Evolutionary conservation across 345 rosid genomes (phyloP), one percentile per base, ranked within the genome.

Genomic region (Reutealis trisperma): DNA sequence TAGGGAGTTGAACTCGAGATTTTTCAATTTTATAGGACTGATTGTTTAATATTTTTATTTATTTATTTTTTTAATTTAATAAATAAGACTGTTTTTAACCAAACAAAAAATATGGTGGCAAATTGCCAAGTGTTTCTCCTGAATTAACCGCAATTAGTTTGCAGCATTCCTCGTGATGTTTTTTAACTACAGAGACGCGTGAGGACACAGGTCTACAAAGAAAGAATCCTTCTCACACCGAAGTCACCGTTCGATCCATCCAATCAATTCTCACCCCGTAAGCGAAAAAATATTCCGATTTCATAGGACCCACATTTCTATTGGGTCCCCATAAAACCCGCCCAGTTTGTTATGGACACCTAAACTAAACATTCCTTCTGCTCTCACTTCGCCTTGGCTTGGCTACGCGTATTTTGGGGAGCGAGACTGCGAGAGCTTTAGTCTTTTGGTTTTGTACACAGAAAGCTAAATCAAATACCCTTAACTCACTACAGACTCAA

Each of bases 251-350:
- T 4, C 5, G 8, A 7, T 15, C 18, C 3, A 27, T 16, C 47
- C 70, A 71, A 25, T 19, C 34, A 30, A 8, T 10, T 14, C 4
- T 32, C 12, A 55, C 66, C 84, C 71, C 82, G 67, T 72, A 58
- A 14, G 41, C 24, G 3, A 44, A 47, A 47, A 9, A 45, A 21
- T 3, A 0, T 34, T 3, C 61, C 63, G 49, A 12, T 49, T 14
- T 5, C 19, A 21, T 49, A 13, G 69, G 83, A 30, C 70, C 74
- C 55, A 52, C 34, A 41, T 12, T 27, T 54, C 24, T 49, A 44
- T 44, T 22, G 30, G 75, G 57, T 51, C 73, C 67, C 78, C 74
- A 32, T 45, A 19, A 59, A 62, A 63, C 58, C 25, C 73, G 54
- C 70, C 5, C 27, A 13, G 37, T 68, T 62, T 71, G 37, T 24